Evolutionary conservation across 208 protist species (phyloP).

Genomic region (Acanthamoeba castellanii): DNA sequence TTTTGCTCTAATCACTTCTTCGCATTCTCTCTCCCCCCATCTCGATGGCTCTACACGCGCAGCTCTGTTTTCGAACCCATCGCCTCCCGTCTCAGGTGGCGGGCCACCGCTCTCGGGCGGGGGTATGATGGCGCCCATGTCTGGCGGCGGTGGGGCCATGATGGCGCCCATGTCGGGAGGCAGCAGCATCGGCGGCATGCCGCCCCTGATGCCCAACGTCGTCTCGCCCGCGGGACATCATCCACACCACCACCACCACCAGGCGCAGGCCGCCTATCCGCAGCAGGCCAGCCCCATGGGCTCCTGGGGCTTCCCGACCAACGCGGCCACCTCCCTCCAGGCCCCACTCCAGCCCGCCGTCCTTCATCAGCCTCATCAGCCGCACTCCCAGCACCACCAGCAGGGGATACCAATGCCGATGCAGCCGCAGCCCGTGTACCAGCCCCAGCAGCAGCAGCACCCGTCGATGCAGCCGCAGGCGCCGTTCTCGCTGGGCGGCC

Average conservation of each 20-base stretch:
- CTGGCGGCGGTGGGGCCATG: neutral
- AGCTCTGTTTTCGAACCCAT: conserved; percentile 4
- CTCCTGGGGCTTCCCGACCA: neutral
- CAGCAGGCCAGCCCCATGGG: neutral
- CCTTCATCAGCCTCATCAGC: neutral
- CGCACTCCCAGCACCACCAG: neutral
- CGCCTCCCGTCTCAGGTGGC: neutral
- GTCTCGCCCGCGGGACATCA: neutral
- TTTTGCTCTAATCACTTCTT: neutral
- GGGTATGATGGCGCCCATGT: neutral
- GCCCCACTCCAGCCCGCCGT: neutral
- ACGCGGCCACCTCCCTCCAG: neutral
- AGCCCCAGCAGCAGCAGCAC: neutral
- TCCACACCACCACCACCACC: neutral
- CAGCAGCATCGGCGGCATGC: neutral
- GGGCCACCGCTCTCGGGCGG: no score
- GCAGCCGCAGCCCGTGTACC: neutral
- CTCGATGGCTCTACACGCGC: neutral
- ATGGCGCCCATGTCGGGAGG: neutral
- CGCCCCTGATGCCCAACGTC: neutral
- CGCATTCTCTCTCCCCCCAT: no score
- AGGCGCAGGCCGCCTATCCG: neutral
- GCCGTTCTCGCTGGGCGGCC: conserved; percentile 16
- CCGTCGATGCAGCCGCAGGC: neutral
- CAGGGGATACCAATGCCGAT: neutral